Base-by-base conservation (phyloP, 345 rosid genomes). In the Ceriops tagal region DNA sequence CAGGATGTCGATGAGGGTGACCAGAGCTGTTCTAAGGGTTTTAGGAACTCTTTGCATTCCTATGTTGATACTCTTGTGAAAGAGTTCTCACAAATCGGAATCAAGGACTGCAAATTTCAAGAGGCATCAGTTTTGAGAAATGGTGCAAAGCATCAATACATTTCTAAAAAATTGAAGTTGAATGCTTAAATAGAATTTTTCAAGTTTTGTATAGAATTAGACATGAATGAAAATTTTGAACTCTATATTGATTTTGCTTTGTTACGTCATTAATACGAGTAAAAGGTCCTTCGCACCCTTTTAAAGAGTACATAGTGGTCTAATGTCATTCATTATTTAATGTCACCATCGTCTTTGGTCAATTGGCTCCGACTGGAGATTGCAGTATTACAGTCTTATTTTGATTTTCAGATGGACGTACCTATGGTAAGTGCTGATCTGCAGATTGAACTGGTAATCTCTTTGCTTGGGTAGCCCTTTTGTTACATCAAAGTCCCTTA, bases 51-150 rank as follows among this genome's bases (percentile, higher is more conserved):
- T 26, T 75, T 95, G 58, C 79, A 80, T 1, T 66, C 13, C 35
- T 73, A 79, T 52, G 64, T 85, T 10, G 76, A 76, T 34, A 11
- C 84, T 32, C 83, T 95, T 9, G 62, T 74, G 60, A 80, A 57
- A 62, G 89, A 84, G 78, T 85, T 95, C 34, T 66, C 71, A 11
- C 67, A 61, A 61, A 78, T 89, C 5, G 93, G 96, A 62, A 83
- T 75, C 58, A 61, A 73, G 76, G 85, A 82, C 68, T 1, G 47
- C 28, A 53, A 55, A 39, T 28, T 57, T 35, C 39, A 22, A 28
- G 57, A 66, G 52, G 28, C 31, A 35, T 64, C 61, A 71, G 71
- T 69, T 78, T 71, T 70, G 80, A 67, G 55, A 68, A 18, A 46
- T 2, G 55, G 34, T 16, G 24, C 24, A n/a, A 22, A 62, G 52